phyloP scores from a whole-genome alignment of 1,139 yeast genomes.

The Debaryomyces fabryi region DNA sequence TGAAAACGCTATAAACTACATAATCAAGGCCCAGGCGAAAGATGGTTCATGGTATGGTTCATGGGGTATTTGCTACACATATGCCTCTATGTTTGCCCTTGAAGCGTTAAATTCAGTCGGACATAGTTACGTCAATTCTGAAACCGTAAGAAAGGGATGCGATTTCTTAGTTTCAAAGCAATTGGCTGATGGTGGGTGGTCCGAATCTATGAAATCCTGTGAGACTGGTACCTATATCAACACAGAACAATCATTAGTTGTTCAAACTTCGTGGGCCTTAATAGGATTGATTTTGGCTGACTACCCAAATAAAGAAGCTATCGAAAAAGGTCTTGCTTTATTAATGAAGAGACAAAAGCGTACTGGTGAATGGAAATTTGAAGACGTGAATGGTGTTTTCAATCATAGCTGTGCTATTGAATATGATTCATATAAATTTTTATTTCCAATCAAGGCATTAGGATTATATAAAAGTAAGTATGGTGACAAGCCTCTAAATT shows the following conservation, averaged over 20 bases:
- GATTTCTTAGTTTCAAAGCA: slow-evolving; percentile 81
- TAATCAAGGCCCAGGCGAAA: slow-evolving; percentile 61
- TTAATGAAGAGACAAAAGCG: slow-evolving; percentile 67
- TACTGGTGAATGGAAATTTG: slow-evolving; percentile 86
- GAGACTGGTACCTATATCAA: slow-evolving; percentile 80
- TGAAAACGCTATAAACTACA: slow-evolving; percentile 71
- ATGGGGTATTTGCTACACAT: slow-evolving; percentile 97
- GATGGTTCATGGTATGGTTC: slow-evolving; percentile 99
- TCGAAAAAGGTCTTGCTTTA: slow-evolving; percentile 64
- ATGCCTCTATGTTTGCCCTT: slow-evolving; percentile 97
- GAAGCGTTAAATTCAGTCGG: slow-evolving; percentile 84
- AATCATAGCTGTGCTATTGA: slow-evolving; percentile 92
- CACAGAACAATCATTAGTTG: slow-evolving; percentile 63
- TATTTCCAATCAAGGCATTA: slow-evolving; percentile 90
- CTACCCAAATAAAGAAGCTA: slow-evolving; percentile 70
- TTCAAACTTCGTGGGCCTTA: slow-evolving; percentile 92
- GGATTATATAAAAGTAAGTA: slow-evolving; percentile 64
- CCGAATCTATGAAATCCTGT: slow-evolving; percentile 82
- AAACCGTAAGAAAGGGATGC: slow-evolving; percentile 71
- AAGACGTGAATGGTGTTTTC: slow-evolving; percentile 92
- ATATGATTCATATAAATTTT: slow-evolving; percentile 88
- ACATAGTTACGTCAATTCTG: slow-evolving; percentile 61
- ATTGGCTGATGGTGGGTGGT: slow-evolving; percentile 94
- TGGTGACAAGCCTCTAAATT: slow-evolving; percentile 20
- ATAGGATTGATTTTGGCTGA: slow-evolving; percentile 80